These are phyloP conservation scores for Debaryomyces robertsiae DNA, from an alignment of 1,139 yeast genomes.

Conservation along the genomic window DNA sequence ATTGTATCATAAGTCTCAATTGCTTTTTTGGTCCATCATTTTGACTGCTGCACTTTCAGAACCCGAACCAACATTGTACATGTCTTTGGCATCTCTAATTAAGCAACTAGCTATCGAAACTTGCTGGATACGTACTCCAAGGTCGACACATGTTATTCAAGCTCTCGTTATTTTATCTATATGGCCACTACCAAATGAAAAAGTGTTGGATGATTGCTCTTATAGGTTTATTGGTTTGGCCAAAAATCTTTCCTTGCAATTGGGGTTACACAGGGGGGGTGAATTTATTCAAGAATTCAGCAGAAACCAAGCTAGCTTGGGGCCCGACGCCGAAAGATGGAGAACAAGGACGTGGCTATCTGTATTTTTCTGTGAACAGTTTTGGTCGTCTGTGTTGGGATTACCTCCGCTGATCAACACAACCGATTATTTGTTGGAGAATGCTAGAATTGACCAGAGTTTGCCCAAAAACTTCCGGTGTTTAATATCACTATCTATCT, in stretches of 20 bases:
- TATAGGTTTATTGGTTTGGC: slow-evolving; percentile 88
- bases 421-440: slow-evolving; percentile 80
- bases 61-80: slow-evolving; percentile 82
- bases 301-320: slow-evolving; percentile 81
- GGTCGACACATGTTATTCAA: slow-evolving; percentile 92
- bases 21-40: slow-evolving; percentile 89
- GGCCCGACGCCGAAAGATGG: slow-evolving; percentile 92
- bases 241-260: slow-evolving; percentile 77
- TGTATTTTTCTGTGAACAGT: slow-evolving; percentile 83
- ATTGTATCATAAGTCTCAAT: slow-evolving; percentile 78
- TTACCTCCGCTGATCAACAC: slow-evolving; percentile 81
- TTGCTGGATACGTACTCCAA: slow-evolving; percentile 90
- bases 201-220: slow-evolving; percentile 89
- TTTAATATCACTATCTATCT: slow-evolving; percentile 71
- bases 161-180: slow-evolving; percentile 78
- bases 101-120: slow-evolving; percentile 90
- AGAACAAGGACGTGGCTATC: slow-evolving; percentile 92
- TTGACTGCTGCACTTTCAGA: slow-evolving; percentile 84
- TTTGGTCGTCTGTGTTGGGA: slow-evolving; percentile 88
- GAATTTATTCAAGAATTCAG: slow-evolving; percentile 89
- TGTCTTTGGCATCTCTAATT: slow-evolving; percentile 72
- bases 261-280: slow-evolving; percentile 90
- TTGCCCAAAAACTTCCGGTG: slow-evolving; percentile 76
- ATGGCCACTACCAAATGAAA: slow-evolving; percentile 95
- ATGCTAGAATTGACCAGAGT: slow-evolving; percentile 67